These are phyloP conservation scores for Phaeosphaeriaceae sp. DNA, from an alignment of 2,329 filamentous ascomycete species.

Conservation along the genomic window DNA sequence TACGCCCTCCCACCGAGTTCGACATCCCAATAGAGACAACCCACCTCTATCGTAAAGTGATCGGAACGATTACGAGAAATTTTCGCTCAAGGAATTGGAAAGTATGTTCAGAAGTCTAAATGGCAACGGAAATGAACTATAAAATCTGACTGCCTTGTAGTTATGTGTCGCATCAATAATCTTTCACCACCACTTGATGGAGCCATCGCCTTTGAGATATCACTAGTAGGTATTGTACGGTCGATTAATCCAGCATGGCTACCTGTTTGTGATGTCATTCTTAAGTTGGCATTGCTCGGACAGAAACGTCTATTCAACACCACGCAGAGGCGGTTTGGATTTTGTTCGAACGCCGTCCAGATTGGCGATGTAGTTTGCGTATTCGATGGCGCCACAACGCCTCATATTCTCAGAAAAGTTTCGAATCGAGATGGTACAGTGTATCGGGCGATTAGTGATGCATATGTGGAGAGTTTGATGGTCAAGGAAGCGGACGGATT, in stretches of 20 bases:
- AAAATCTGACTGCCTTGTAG: too few species aligned
- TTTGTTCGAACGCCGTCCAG: not conserved
- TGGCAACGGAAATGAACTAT: too few species aligned
- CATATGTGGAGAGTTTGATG: constrained; percentile 7
- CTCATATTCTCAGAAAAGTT: constrained; percentile 2
- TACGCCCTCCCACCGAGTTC: not conserved
- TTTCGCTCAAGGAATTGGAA: too few species aligned
- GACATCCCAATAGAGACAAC: too few species aligned
- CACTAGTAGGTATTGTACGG: too few species aligned
- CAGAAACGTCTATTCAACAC: constrained; percentile 2
- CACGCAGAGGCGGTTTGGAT: not conserved
- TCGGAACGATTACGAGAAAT: too few species aligned
- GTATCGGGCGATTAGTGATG: constrained; percentile 5
- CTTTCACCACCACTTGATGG: too few species aligned
- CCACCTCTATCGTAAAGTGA: too few species aligned
- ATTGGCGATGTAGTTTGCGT: constrained; percentile 5
- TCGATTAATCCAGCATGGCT: too few species aligned
- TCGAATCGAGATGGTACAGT: not conserved
- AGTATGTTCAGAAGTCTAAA: too few species aligned
- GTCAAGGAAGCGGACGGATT: not conserved
- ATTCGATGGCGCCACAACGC: constrained; percentile 2
- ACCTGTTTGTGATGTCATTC: not conserved
- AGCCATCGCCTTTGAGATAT: too few species aligned
- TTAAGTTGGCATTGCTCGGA: not conserved
- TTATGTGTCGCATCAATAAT: too few species aligned